Evolutionary conservation across 2,329 filamentous ascomycete species (phyloP), one percentile per base, ranked within the genome.

Genomic region (Trichoderma hamatum): DNA sequence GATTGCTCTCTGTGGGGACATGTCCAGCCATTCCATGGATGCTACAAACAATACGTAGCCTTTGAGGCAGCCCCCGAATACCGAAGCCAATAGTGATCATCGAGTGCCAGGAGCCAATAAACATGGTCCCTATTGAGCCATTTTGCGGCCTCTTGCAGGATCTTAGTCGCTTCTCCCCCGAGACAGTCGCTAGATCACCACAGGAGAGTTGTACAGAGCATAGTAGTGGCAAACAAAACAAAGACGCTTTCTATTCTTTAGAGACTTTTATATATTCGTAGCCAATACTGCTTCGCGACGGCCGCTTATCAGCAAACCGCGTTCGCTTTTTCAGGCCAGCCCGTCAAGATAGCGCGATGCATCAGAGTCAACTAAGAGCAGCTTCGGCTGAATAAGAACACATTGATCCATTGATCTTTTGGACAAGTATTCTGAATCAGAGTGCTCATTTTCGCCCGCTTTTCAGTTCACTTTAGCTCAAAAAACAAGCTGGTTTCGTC

Each of bases 171-270:
- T 59, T 67, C 64, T 51, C n/a, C 60, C n/a, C 63, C 63, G 63
- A 67, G 64, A 67, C 64, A 67, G n/a, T 67, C 64, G 64, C 64
- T 67, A 67, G 54, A 67, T 59, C 39, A 51, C 3, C 54, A 51
- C 28, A 21, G 21, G 11, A 28, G 3, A 11, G 64, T 58, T 66
- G 52, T n/a, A 66, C 63, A 43, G 19, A 36, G 52, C 26, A 66
- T 52, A 58, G 11, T 16, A 49, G 7, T 19, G 43, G 43, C 64
- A 58, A 67, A 59, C 64, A 28, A 3, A 51, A 46, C 26, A 6
- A 13, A 9, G 19, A n/a, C 14, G 5, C 7, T 11, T 36, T 36
- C n/a, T 10, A 24, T 26, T 34, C 21, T 14, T n/a, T 36, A 16
- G 43, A 21, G 9, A 21, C 51, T 32, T 46, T 56, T n/a, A 10